Conservation (phyloP, 257 asterid species). For the Lantana camara region DNA sequence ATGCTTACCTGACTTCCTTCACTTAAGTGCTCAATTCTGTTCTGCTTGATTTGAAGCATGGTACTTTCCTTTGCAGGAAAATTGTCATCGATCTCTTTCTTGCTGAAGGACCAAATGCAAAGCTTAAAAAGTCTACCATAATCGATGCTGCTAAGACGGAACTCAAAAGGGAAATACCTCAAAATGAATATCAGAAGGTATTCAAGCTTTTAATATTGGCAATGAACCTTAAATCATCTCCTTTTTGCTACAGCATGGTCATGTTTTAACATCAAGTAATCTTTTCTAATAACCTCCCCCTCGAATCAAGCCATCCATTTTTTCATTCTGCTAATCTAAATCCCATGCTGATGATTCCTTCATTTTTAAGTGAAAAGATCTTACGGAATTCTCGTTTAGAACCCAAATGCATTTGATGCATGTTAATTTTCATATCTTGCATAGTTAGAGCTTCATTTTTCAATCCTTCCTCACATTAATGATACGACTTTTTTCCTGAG, state of each 20-base stretch:
- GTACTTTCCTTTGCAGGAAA: slow-evolving; percentile 48
- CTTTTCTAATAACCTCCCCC: not conserved
- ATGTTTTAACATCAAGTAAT: slow-evolving; percentile 9
- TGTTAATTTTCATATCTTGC: not conserved
- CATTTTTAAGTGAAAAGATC: slow-evolving; percentile 9
- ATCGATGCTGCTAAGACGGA: slow-evolving; percentile 66
- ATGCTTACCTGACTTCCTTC: not conserved
- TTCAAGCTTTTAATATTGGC: slow-evolving; percentile 3
- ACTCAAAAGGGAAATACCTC: slow-evolving; percentile 48
- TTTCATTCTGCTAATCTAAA: too few relatives aligned
- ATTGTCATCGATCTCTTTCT: slow-evolving; percentile 69
- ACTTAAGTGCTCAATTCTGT: not conserved
- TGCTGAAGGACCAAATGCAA: slow-evolving; percentile 78
- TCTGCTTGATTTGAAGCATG: slow-evolving; percentile 13
- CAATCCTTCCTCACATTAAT: too few relatives aligned
- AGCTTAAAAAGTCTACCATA: slow-evolving; percentile 70
- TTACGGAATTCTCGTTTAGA: not conserved
- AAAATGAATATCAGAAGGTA: slow-evolving; percentile 70
- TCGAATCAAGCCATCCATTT: not conserved
- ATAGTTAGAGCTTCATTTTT: too few relatives aligned
- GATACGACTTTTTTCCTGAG: not conserved
- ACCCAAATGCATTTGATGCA: not conserved
- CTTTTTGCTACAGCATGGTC: not conserved
- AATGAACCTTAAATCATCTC: slow-evolving; percentile 1
- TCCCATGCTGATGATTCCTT: too few relatives aligned